Evolutionary conservation across 208 protist genomes (phyloP).

Genomic region (Leishmania tropica): DNA sequence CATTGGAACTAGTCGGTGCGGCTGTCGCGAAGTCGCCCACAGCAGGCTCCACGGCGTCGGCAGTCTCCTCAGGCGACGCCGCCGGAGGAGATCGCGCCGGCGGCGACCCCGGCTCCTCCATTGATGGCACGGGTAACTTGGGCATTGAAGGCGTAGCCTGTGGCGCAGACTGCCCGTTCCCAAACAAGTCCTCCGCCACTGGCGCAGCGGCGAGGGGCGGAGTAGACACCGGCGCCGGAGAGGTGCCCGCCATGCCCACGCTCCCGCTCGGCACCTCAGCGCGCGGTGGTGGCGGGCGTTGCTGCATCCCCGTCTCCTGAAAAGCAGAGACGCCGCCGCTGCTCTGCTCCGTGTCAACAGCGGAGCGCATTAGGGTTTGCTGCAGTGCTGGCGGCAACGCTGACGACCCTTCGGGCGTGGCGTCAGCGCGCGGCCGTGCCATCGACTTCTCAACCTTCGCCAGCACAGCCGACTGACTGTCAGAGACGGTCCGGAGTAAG

Average conservation of each 20-base stretch:
- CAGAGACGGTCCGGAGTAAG: slow-evolving; percentile 46
- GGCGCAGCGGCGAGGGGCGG: slow-evolving; percentile 10
- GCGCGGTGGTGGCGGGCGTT: slow-evolving; percentile 16
- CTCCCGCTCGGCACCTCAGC: slow-evolving; percentile 17
- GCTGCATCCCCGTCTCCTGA: background rate
- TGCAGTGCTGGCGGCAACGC: background rate
- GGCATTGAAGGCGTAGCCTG: background rate
- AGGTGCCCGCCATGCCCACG: background rate
- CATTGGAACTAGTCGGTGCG: background rate
- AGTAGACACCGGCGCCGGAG: slow-evolving; percentile 9
- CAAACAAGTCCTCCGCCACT: slow-evolving; percentile 36
- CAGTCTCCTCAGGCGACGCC: background rate
- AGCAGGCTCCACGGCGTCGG: background rate
- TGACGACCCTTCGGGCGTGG: background rate
- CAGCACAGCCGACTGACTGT: slow-evolving; percentile 65
- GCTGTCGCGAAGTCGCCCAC: background rate
- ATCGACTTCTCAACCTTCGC: slow-evolving; percentile 26
- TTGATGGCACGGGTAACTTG: background rate
- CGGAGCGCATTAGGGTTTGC: slow-evolving; percentile 20
- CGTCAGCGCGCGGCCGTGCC: background rate
- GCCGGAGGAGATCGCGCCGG: background rate
- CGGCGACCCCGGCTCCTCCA: background rate
- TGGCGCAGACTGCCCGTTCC: slow-evolving; percentile 9
- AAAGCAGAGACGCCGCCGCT: background rate
- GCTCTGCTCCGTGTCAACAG: slow-evolving; percentile 23